phyloP scores from a whole-genome alignment of 2,329 filamentous ascomycete species.

The Diaporthe ampelina region DNA sequence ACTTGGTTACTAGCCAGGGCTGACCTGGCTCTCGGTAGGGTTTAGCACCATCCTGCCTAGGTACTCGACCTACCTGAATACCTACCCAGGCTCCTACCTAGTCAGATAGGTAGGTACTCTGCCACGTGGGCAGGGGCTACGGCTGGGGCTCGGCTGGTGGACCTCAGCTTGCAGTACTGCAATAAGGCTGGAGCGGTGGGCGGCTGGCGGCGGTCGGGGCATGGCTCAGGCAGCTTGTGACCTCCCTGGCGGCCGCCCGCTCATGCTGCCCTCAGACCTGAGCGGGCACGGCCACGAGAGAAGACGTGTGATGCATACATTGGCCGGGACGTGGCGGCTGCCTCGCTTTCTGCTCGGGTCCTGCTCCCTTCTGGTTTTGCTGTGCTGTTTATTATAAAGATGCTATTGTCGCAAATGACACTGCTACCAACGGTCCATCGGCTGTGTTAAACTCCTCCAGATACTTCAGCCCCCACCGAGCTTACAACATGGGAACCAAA shows the following conservation, averaged over 20 bases:
- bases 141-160: conserved; percentile 3
- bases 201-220: not conserved
- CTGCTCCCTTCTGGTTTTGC: not conserved
- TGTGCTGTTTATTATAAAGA: conserved; percentile 6
- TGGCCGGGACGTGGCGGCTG: not conserved
- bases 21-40: not conserved
- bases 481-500: not conserved
- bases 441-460: not conserved
- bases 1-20: not conserved
- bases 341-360: not conserved
- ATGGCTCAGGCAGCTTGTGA: conserved; percentile 26
- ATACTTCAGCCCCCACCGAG: not conserved
- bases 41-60: not conserved
- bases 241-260: conserved; percentile 12
- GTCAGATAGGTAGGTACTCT: not conserved
- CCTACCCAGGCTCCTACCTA: too few relatives aligned
- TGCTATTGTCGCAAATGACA: conserved; percentile 7
- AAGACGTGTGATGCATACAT: conserved; percentile 22
- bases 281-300: not conserved
- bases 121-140: conserved; percentile 1
- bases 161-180: not conserved
- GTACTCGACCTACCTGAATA: too few relatives aligned
- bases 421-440: conserved; percentile 1
- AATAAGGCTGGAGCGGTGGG: not conserved
- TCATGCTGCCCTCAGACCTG: not conserved